A percentile compares a stretch with the other conserved stretches of the same genome.
Evolutionary conservation across 345 rosid genomes (phyloP).

Genomic region (Citrus sinensis): DNA sequence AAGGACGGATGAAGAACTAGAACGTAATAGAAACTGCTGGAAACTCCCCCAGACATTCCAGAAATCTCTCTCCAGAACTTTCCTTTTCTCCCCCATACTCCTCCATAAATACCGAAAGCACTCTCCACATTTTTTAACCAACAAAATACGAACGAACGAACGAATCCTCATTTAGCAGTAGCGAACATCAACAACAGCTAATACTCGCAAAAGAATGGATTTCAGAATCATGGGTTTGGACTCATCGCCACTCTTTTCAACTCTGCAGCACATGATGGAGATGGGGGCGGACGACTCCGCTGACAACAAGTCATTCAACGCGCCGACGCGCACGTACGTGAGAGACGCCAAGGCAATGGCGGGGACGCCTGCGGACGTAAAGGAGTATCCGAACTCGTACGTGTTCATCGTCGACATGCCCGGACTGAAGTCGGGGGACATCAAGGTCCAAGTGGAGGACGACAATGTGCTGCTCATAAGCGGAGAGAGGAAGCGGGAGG

Average conservation of each 20-base stretch:
- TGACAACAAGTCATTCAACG: constrained; percentile 31
- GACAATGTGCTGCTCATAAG: constrained; percentile 64
- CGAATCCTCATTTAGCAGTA: not conserved
- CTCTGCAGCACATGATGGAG: not conserved
- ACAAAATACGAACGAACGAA: not conserved
- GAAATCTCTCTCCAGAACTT: not conserved
- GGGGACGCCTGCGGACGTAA: constrained; percentile 74
- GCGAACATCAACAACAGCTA: no score
- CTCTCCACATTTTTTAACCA: no score
- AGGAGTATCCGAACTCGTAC: constrained; percentile 48
- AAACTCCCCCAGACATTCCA: not conserved
- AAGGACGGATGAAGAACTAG: not conserved
- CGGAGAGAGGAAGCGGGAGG: constrained; percentile 56
- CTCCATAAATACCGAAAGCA: not conserved
- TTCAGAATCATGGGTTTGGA: not conserved
- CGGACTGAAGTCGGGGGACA: constrained; percentile 59
- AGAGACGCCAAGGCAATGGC: constrained; percentile 87
- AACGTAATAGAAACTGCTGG: not conserved
- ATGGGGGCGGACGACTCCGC: not conserved
- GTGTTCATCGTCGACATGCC: constrained; percentile 80
- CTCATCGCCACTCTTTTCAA: not conserved
- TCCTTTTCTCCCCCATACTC: not conserved
- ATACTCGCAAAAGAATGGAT: not conserved
- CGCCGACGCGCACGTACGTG: constrained; percentile 50
- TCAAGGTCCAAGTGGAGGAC: constrained; percentile 76